Conservation (phyloP, 768 basidiomycete species). For the Cubamyces lactineus region DNA sequence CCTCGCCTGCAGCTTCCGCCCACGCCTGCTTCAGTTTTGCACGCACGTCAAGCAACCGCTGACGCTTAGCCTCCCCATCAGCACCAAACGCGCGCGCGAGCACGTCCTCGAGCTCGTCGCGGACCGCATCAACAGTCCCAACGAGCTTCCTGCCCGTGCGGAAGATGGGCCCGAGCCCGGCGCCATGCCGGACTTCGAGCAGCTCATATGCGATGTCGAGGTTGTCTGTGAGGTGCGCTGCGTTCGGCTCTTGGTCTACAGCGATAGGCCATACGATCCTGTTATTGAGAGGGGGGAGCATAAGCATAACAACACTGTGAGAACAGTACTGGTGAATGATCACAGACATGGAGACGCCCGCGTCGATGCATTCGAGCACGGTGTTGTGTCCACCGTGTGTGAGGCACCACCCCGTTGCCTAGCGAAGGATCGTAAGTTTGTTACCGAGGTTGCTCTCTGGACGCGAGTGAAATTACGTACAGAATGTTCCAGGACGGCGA, state of each 20-base stretch:
- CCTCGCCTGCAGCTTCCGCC: neutral
- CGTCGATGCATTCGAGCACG: conserved; percentile 12
- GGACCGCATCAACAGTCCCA: conserved; percentile 30
- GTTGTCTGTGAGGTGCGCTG: conserved; percentile 26
- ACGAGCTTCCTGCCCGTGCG: conserved; percentile 21
- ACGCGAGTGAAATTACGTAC: neutral
- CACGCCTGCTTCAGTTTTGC: conserved; percentile 8
- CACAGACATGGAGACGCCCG: conserved; percentile 5
- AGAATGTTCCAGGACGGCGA: neutral
- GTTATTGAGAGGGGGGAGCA: no score
- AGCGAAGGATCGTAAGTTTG: neutral
- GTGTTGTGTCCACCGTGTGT: conserved; percentile 18
- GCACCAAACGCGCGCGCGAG: conserved; percentile 28
- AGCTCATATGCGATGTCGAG: conserved; percentile 34
- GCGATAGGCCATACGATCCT: conserved; percentile 29
- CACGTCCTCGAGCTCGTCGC: conserved; percentile 23
- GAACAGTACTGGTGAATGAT: no score
- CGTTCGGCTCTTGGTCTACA: conserved; percentile 32
- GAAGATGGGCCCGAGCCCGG: conserved; percentile 12
- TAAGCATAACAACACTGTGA: no score
- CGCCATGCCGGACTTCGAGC: conserved; percentile 29
- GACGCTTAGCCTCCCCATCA: conserved; percentile 32
- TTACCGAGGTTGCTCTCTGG: no score
- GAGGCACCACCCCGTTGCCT: conserved; percentile 18
- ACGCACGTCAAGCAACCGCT: conserved; percentile 22